These are phyloP conservation scores for Sarocladiaceae sp. DNA, from an alignment of 2,329 filamentous ascomycete genomes.

Conservation along the genomic window DNA sequence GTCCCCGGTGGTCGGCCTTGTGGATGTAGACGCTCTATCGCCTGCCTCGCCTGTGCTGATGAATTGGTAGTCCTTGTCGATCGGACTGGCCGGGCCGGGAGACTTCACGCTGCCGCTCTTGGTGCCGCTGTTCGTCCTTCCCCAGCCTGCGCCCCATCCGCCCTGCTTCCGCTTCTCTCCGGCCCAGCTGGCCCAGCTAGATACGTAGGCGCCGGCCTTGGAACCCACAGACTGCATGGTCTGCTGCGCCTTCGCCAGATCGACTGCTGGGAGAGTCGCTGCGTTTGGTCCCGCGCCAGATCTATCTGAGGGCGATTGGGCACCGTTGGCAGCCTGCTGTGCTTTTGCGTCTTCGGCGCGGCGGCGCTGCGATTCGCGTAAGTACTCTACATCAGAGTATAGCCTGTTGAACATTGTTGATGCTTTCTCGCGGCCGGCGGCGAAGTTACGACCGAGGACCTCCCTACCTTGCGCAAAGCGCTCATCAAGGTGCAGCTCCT, in stretches of 20 bases:
- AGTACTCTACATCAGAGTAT: slow-evolving; percentile 79
- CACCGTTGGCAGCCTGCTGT: slow-evolving; percentile 13
- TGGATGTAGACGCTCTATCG: slow-evolving; percentile 2
- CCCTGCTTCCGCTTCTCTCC: slow-evolving; percentile 65
- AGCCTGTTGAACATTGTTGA: slow-evolving; percentile 80
- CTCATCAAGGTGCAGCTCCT: slow-evolving; percentile 90
- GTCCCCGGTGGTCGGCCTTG: slow-evolving; percentile 1
- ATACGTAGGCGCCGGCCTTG: slow-evolving; percentile 58
- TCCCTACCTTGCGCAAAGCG: slow-evolving; percentile 77
- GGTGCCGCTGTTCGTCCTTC: slow-evolving; percentile 20
- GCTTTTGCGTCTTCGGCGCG: slow-evolving; percentile 32
- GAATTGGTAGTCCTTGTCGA: slow-evolving; percentile 31
- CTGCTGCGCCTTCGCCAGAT: slow-evolving; percentile 36
- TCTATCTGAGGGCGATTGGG: slow-evolving; percentile 16
- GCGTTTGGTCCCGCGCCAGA: slow-evolving; percentile 14
- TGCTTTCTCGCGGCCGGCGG: slow-evolving; percentile 81
- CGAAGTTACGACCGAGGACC: slow-evolving; percentile 80
- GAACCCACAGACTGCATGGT: slow-evolving; percentile 42
- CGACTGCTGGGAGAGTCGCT: slow-evolving; percentile 14
- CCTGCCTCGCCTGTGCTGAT: slow-evolving; percentile 19
- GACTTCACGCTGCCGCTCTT: slow-evolving; percentile 24
- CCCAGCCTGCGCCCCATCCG: slow-evolving; percentile 38
- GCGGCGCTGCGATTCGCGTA: slow-evolving; percentile 39
- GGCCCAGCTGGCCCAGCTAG: slow-evolving; percentile 64
- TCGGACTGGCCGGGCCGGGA: slow-evolving; percentile 27